phyloP scores from a whole-genome alignment of 768 basidiomycete species.

The Tulasnella sp. region DNA sequence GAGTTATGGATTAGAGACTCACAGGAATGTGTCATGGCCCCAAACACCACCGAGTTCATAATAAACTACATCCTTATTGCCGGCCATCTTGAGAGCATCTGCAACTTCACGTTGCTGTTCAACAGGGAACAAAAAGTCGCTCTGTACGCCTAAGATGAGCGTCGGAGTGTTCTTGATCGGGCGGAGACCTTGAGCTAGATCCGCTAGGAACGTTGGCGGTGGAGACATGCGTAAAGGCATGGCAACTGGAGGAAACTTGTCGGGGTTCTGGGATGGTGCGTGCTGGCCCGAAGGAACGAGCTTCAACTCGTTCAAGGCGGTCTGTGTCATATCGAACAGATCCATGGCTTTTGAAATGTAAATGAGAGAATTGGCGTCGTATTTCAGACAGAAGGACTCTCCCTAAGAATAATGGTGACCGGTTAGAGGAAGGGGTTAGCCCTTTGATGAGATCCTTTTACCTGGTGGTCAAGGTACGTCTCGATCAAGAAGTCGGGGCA shows the following conservation, averaged over 20 bases:
- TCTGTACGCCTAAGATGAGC: conserved; percentile 90
- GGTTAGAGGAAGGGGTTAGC: not conserved
- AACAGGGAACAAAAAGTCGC: conserved; percentile 93
- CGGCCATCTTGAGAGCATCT: conserved; percentile 85
- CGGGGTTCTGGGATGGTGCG: conserved; percentile 31
- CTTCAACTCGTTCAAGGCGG: conserved; percentile 66
- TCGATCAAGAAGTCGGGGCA: conserved; percentile 98
- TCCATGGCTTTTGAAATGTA: conserved; percentile 99
- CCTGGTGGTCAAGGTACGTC: conserved; percentile 94
- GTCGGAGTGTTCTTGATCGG: conserved; percentile 74
- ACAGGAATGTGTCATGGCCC: conserved; percentile 98
- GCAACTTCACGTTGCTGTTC: conserved; percentile 96
- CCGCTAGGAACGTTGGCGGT: conserved; percentile 68
- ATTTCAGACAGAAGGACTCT: conserved; percentile 96
- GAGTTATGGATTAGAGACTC: conserved; percentile 40
- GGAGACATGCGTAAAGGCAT: conserved; percentile 34
- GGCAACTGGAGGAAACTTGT: conserved; percentile 32
- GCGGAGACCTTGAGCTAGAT: conserved; percentile 71
- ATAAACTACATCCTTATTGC: conserved; percentile 85
- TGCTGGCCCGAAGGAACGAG: conserved; percentile 42
- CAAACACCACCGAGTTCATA: conserved; percentile 99
- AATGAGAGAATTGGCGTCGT: conserved; percentile 97
- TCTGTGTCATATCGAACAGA: conserved; percentile 87
- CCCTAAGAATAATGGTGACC: conserved; percentile 49
- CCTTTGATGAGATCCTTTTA: conserved; percentile 33